A percentile compares a stretch with the other conserved stretches of the same genome.
phyloP scores from a whole-genome alignment of 2,329 filamentous ascomycete genomes.

The Ophiostoma himal-ulmi region DNA sequence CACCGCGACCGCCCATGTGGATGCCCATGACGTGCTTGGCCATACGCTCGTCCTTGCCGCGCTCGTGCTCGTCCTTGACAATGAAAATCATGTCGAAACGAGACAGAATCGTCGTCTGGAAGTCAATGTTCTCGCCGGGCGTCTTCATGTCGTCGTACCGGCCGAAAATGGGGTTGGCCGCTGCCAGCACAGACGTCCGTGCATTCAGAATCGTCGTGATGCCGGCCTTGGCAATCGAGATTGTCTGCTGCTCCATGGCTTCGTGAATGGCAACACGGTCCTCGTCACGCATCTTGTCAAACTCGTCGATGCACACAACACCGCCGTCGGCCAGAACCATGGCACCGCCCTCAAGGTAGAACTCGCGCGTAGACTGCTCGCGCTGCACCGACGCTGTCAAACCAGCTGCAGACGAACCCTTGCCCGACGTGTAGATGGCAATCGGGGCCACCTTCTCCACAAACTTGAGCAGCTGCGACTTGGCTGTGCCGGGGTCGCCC shows the following conservation, averaged over 20 bases:
- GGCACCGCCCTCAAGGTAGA: conserved; percentile 94
- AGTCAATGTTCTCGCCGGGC: conserved; percentile 97
- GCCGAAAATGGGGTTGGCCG: conserved; percentile 95
- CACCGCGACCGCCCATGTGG: conserved; percentile 82
- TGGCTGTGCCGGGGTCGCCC: conserved; percentile 95
- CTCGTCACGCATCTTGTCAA: conserved; percentile 99
- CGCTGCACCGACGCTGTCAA: conserved; percentile 94
- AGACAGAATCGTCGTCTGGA: conserved; percentile 95
- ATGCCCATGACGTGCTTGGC: conserved; percentile 96
- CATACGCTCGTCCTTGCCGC: conserved; percentile 83
- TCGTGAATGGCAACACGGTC: conserved; percentile 97
- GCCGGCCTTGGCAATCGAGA: conserved; percentile 96
- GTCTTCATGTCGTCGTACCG: conserved; percentile 97
- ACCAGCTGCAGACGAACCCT: conserved; percentile 95
- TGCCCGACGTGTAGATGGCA: conserved; percentile 97
- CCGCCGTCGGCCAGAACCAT: conserved; percentile 98
- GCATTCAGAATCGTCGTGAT: conserved; percentile 98
- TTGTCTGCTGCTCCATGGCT: conserved; percentile 99
- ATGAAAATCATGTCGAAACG: conserved; percentile 99
- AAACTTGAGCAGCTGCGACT: conserved; percentile 95
- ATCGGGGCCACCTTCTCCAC: conserved; percentile 95
- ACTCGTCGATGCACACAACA: conserved; percentile 97
- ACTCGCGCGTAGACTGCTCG: conserved; percentile 85
- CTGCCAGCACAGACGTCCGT: conserved; percentile 87
- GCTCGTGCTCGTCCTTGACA: conserved; percentile 88